Conservation (phyloP, 2,329 filamentous ascomycete genomes). For the Aspergillus intermedius region DNA sequence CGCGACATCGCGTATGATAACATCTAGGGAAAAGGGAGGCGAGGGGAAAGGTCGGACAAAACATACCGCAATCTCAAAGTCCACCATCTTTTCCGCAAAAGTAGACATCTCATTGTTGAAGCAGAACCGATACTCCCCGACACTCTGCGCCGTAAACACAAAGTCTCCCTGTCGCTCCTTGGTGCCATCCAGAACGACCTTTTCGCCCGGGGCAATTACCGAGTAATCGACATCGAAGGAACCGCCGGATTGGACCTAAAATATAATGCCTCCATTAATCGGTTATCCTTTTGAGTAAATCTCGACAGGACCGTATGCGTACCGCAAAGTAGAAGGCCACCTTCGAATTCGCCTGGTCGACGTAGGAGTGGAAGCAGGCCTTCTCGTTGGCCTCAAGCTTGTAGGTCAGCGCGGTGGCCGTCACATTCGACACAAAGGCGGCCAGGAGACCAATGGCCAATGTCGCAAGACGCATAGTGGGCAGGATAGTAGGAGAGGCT, state of each 20-base stretch:
- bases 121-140: conserved; percentile 92
- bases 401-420: conserved; percentile 90
- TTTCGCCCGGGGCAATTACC: conserved; percentile 74
- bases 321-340: conserved; percentile 98
- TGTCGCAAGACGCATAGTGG: conserved; percentile 58
- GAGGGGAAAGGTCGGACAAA: background rate
- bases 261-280: background rate
- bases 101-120: conserved; percentile 99
- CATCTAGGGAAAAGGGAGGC: no score
- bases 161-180: conserved; percentile 97
- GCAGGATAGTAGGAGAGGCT: conserved; percentile 10
- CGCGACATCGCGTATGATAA: no score
- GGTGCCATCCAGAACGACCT: conserved; percentile 72
- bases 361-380: conserved; percentile 85
- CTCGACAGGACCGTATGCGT: conserved; percentile 26
- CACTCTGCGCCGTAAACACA: conserved; percentile 85
- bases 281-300: background rate
- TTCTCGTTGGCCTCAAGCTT: conserved; percentile 84
- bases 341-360: conserved; percentile 75
- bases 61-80: conserved; percentile 90
- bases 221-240: conserved; percentile 95
- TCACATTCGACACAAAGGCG: conserved; percentile 62
- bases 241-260: conserved; percentile 91
- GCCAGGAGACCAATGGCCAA: conserved; percentile 64
- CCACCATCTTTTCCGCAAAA: conserved; percentile 93